phyloP scores from a whole-genome alignment of 1,139 yeast species.

The Yamadazyma epiphylla region DNA sequence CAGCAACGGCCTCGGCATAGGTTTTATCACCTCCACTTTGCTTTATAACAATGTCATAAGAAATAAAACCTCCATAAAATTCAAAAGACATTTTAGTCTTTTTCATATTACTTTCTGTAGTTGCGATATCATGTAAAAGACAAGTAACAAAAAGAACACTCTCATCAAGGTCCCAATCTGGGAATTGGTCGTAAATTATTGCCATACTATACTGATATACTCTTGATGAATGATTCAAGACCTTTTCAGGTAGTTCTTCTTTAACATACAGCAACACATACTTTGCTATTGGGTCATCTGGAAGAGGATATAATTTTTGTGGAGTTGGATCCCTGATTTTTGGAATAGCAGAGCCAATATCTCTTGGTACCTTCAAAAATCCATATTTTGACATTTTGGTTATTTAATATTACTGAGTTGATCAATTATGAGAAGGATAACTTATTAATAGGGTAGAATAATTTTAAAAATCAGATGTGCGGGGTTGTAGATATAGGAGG shows the following conservation, averaged over 20 bases:
- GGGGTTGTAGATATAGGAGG: no score
- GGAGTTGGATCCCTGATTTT: constrained; percentile 23
- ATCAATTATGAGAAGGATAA: no score
- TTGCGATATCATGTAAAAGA: constrained; percentile 35
- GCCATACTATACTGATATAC: constrained; percentile 31
- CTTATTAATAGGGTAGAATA: no score
- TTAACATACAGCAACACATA: constrained; percentile 21
- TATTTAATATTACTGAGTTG: constrained; percentile 17
- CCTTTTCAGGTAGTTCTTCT: constrained; percentile 21
- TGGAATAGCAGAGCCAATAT: constrained; percentile 24
- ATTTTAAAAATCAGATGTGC: no score
- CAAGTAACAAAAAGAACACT: constrained; percentile 31
- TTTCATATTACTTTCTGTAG: constrained; percentile 31
- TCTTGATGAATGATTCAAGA: constrained; percentile 30
- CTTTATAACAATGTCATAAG: constrained; percentile 25
- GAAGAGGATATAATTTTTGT: constrained; percentile 19
- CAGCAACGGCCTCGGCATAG: constrained; percentile 37
- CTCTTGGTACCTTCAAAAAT: constrained; percentile 28
- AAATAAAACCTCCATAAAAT: constrained; percentile 32
- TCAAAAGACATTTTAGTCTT: constrained; percentile 38
- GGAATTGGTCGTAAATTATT: constrained; percentile 34
- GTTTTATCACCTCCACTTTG: constrained; percentile 21
- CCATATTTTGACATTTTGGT: constrained; percentile 30
- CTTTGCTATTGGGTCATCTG: constrained; percentile 18
- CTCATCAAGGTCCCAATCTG: constrained; percentile 29